Base-by-base conservation (phyloP, 2,329 filamentous ascomycete genomes). In the Dryadomyces quercus-mongolicae region DNA sequence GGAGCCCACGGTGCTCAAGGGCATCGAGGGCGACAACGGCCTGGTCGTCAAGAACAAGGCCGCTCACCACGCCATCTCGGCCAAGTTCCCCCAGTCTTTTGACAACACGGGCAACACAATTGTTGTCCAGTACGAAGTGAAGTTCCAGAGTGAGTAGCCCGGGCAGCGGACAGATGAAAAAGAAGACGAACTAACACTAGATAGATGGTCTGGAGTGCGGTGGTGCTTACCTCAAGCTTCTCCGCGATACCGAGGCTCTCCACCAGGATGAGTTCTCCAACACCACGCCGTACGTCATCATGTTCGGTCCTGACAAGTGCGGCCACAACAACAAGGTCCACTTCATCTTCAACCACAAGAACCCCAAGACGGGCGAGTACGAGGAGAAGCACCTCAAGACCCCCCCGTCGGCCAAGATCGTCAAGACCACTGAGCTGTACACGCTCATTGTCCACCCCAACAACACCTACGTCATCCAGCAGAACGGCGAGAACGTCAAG, bases 261-360 rank as follows among this genome's bases (percentile, higher is more conserved):
- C 89, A 95, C 77, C 83, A 88, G 66, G 92, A 97, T 61, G 93
- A 98, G 77, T 98, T 98, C 78, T 89, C 88, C 71, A 97, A 98
- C 75, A 83, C 86, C 58, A 95, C 92, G 46, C 93, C 93, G 50
- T 98, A 98, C 69, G 88, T 98, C 63, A 95, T 98, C 80, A 98
- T 98, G 93, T 98, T 98, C 70, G 93, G 93, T 63, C 93, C 93
- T 64, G 93, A 98, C 79, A 97, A 97, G 85, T 98, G 93, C 71
- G 93, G 93, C 71, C 82, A 89, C 70, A 97, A 89, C 72, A 98
- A 98, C 85, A 97, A 97, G 86, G 88, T 94, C 53, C 80, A 83
- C 73, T 95, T 98, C 77, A 98, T 98, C 72, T 95, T 98, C 84
- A 93, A 94, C 75, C 93, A 98, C 86, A 98, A 97, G 88, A 98